A percentile compares a stretch with the other conserved stretches of the same genome.
Evolutionary conservation across 2,329 filamentous ascomycete species (phyloP).

Genomic region (Ophiostoma pallidulum): DNA sequence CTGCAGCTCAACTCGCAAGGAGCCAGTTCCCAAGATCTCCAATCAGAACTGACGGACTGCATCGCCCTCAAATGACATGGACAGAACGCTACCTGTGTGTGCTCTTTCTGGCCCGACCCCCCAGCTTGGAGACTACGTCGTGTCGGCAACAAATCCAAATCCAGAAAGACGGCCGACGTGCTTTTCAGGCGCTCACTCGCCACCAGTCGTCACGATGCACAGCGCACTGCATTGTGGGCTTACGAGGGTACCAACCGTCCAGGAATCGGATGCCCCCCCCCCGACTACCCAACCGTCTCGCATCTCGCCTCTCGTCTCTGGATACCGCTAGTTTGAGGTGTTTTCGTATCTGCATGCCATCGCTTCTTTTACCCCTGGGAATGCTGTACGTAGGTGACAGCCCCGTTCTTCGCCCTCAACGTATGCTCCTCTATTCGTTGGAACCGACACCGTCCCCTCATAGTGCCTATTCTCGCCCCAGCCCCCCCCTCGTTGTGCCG

Average conservation of each 20-base stretch:
- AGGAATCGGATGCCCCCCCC: too few species aligned
- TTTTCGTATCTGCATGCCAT: constrained; percentile 10
- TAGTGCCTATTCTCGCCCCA: too few species aligned
- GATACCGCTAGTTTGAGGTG: constrained; percentile 1
- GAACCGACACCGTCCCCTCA: not conserved
- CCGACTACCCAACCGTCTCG: too few species aligned
- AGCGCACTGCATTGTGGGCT: too few species aligned
- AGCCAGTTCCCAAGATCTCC: too few species aligned
- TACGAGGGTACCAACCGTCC: too few species aligned
- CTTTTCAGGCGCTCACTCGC: too few species aligned
- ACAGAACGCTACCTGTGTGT: not conserved
- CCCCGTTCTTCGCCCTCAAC: not conserved
- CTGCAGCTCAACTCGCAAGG: too few species aligned
- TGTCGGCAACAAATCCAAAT: not conserved
- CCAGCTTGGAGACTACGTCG: not conserved
- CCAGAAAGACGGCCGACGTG: constrained; percentile 1
- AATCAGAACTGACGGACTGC: too few species aligned
- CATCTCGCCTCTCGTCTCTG: constrained; percentile 1
- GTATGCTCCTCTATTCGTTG: constrained; percentile 3
- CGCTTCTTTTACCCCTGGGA: constrained; percentile 11
- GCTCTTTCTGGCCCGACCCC: not conserved
- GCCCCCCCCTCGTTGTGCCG: too few species aligned
- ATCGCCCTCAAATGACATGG: not conserved
- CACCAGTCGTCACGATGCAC: too few species aligned
- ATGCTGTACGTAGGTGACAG: constrained; percentile 5